Evolutionary conservation across 306 rosid genomes (phyloP).

Genomic region (Lathyrus oleraceus): DNA sequence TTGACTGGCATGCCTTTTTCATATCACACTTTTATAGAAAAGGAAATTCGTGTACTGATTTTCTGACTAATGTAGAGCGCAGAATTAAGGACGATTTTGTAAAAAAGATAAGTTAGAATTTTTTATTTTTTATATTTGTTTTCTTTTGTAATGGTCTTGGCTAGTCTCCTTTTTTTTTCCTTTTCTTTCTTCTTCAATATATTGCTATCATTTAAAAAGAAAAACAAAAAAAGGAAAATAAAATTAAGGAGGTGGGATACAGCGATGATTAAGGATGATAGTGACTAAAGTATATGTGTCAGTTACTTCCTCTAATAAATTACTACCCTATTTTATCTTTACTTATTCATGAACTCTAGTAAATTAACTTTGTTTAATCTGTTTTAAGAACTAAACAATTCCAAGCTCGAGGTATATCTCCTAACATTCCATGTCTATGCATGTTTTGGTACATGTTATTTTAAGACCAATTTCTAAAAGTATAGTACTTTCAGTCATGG

Average conservation of each 20-base stretch:
- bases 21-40: too few species aligned
- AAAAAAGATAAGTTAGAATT: too few species aligned
- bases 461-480: slow-evolving; percentile 27
- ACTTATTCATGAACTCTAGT: background rate
- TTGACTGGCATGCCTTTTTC: too few species aligned
- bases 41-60: too few species aligned
- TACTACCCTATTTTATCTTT: slow-evolving; percentile 20
- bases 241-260: slow-evolving; percentile 38
- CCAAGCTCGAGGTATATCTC: slow-evolving; percentile 18
- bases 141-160: too few species aligned
- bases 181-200: too few species aligned
- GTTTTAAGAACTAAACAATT: slow-evolving; percentile 25
- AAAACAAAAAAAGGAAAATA: background rate
- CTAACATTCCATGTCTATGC: slow-evolving; percentile 34
- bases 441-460: slow-evolving; percentile 25
- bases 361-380: slow-evolving; percentile 22
- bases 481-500: slow-evolving; percentile 37
- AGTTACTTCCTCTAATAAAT: slow-evolving; percentile 30
- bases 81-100: too few species aligned
- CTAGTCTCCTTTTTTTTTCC: too few species aligned
- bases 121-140: too few species aligned
- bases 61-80: too few species aligned
- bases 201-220: background rate
- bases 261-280: slow-evolving; percentile 37
- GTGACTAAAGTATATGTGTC: slow-evolving; percentile 12